Evolutionary conservation across 176 grass and related monocot genomes (phyloP).

Genomic region (Rhipidocladum racemiflorum): DNA sequence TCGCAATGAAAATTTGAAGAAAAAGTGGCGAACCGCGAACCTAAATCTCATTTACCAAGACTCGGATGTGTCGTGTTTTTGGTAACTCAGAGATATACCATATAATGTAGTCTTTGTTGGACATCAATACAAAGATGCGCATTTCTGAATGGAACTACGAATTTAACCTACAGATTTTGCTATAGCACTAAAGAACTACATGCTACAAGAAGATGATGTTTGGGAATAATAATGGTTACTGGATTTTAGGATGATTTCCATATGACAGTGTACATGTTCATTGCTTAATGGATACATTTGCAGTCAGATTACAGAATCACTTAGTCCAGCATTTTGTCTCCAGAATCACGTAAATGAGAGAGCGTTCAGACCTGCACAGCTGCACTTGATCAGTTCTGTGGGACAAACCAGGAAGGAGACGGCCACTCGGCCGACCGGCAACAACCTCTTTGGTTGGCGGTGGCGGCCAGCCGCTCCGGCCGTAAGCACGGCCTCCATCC

Average conservation of each 20-base stretch:
- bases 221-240: not conserved
- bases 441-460: constrained; percentile 60
- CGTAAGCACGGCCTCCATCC: constrained; percentile 73
- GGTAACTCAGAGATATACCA: not conserved
- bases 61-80: too few species aligned
- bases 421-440: constrained; percentile 57
- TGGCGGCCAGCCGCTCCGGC: constrained; percentile 45
- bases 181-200: too few species aligned
- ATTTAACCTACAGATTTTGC: not conserved
- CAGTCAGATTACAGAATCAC: not conserved
- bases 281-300: not conserved
- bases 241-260: not conserved
- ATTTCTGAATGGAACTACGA: not conserved
- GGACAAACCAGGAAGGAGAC: constrained; percentile 80
- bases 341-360: too few species aligned
- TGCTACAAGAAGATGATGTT: not conserved
- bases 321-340: not conserved
- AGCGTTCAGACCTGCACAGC: constrained; percentile 58
- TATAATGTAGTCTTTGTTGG: not conserved
- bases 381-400: constrained; percentile 88
- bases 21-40: too few species aligned
- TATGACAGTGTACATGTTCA: not conserved
- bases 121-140: not conserved
- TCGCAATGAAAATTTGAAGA: too few species aligned
- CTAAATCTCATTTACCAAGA: too few species aligned